Percentiles rank a stretch among this genome's conserved stretches.
Conservation (phyloP, 306 rosid species). For the Purshia tridentata region DNA sequence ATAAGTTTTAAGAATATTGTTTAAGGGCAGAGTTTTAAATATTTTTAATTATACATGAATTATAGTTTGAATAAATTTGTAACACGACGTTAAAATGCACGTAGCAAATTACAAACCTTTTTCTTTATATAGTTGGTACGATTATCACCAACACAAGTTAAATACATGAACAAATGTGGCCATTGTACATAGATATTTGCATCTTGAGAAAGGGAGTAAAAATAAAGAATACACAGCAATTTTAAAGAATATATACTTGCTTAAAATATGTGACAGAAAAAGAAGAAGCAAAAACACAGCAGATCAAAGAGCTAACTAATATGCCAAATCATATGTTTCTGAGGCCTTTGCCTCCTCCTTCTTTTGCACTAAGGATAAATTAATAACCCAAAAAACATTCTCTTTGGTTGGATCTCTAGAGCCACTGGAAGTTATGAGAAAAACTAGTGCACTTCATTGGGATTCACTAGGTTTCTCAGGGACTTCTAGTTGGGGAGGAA, state of each 20-base stretch:
- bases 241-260: conserved; percentile 52
- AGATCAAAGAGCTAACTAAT: conserved; percentile 40
- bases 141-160: conserved; percentile 38
- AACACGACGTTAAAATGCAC: no score
- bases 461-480: conserved; percentile 62
- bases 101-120: neutral
- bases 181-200: conserved; percentile 27
- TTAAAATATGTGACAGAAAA: conserved; percentile 40
- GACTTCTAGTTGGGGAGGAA: conserved; percentile 71
- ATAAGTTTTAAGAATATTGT: no score
- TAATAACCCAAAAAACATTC: conserved; percentile 24
- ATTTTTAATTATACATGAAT: no score
- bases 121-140: conserved; percentile 25
- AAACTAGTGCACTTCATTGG: conserved; percentile 39
- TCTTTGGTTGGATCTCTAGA: conserved; percentile 27
- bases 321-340: conserved; percentile 43
- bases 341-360: conserved; percentile 44
- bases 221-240: conserved; percentile 50
- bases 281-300: conserved; percentile 36
- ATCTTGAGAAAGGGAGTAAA: conserved; percentile 33
- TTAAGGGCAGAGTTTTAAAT: no score
- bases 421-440: conserved; percentile 39
- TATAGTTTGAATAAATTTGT: no score
- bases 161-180: conserved; percentile 50
- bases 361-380: conserved; percentile 38